Evolutionary conservation across 768 basidiomycete species (phyloP).

Genomic region (Pleurotus tuber-regium): DNA sequence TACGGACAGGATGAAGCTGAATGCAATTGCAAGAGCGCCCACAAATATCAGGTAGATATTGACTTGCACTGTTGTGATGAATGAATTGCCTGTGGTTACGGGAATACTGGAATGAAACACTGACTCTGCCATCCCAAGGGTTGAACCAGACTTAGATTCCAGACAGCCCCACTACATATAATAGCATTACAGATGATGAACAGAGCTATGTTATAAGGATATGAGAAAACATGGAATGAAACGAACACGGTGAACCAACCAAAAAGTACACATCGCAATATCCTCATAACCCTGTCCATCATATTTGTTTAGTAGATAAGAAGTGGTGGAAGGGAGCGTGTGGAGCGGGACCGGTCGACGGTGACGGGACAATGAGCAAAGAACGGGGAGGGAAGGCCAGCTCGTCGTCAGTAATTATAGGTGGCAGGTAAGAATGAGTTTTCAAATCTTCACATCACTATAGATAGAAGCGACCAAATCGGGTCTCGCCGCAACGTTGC

Average conservation of each 20-base stretch:
- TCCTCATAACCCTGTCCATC: constrained; percentile 46
- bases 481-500: background rate
- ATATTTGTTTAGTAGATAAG: constrained; percentile 10
- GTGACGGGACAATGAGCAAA: constrained; percentile 16
- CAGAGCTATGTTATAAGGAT: constrained; percentile 35
- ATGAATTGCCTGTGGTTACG: background rate
- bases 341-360: constrained; percentile 29
- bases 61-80: constrained; percentile 36
- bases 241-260: constrained; percentile 35
- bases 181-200: constrained; percentile 67
- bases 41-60: constrained; percentile 61
- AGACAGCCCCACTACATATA: constrained; percentile 62
- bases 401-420: constrained; percentile 3
- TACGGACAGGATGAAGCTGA: constrained; percentile 59
- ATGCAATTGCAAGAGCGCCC: constrained; percentile 54
- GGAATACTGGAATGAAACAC: constrained; percentile 18
- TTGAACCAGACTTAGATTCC: constrained; percentile 58
- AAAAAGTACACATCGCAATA: constrained; percentile 58
- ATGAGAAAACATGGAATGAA: constrained; percentile 7
- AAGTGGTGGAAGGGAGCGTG: constrained; percentile 26
- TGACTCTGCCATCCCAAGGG: constrained; percentile 34
- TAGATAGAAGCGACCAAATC: background rate
- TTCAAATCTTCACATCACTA: background rate
- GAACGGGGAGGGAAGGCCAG: constrained; percentile 8
- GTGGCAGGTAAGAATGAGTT: constrained; percentile 4